phyloP scores from a whole-genome alignment of 2,329 filamentous ascomycete genomes.

The Fusarium sp. region DNA sequence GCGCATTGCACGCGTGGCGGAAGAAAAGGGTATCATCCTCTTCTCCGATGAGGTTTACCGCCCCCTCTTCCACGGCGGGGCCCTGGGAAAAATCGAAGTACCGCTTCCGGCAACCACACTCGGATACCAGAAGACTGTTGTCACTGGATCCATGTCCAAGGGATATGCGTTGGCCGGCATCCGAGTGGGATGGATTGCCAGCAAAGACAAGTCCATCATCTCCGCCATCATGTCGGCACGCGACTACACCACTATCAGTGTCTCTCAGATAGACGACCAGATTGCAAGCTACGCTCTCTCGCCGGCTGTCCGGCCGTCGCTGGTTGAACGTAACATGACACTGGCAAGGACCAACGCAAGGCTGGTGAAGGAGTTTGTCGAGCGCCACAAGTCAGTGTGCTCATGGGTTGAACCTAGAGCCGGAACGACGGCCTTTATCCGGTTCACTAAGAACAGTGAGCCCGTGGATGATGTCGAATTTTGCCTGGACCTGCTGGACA shows the following conservation, averaged over 20 bases:
- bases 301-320: slow-evolving; percentile 51
- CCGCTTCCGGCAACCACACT: slow-evolving; percentile 76
- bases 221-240: slow-evolving; percentile 72
- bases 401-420: slow-evolving; percentile 81
- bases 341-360: slow-evolving; percentile 76
- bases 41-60: slow-evolving; percentile 87
- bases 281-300: slow-evolving; percentile 82
- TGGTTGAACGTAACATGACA: slow-evolving; percentile 66
- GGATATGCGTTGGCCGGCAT: slow-evolving; percentile 87
- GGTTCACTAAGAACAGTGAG: slow-evolving; percentile 70
- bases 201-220: slow-evolving; percentile 71
- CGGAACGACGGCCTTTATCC: slow-evolving; percentile 83
- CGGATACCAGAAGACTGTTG: slow-evolving; percentile 77
- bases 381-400: slow-evolving; percentile 71
- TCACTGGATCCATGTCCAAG: slow-evolving; percentile 87
- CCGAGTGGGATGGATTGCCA: slow-evolving; percentile 85
- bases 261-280: slow-evolving; percentile 84
- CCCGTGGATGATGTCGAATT: slow-evolving; percentile 80
- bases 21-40: slow-evolving; percentile 72
- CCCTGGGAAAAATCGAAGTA: slow-evolving; percentile 63
- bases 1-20: slow-evolving; percentile 72
- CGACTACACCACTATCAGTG: slow-evolving; percentile 89
- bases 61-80: slow-evolving; percentile 78
- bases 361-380: slow-evolving; percentile 75
- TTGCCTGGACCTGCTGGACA: slow-evolving; percentile 74